Percentiles rank a stretch among this genome's conserved stretches.
These are phyloP conservation scores for Fusarium sp. DNA, from an alignment of 2,329 filamentous ascomycete genomes.

Conservation along the genomic window DNA sequence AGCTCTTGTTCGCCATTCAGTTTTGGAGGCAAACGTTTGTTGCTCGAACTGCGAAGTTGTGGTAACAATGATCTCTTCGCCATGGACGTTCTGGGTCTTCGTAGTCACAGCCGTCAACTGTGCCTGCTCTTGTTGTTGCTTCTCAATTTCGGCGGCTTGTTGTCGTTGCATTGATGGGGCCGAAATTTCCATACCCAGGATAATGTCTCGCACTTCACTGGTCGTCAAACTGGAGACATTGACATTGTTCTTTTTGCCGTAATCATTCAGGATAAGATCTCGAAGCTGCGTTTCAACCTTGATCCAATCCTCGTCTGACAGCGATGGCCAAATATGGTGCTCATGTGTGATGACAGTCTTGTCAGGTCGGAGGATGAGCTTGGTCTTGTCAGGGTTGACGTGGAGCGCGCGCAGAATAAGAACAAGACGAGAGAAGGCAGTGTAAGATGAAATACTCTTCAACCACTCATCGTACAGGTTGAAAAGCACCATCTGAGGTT, in stretches of 20 bases:
- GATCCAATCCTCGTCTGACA: constrained; percentile 98
- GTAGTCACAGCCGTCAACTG: constrained; percentile 97
- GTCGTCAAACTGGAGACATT: constrained; percentile 96
- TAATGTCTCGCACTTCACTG: constrained; percentile 97
- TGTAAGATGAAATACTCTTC: constrained; percentile 98
- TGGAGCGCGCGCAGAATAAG: constrained; percentile 94
- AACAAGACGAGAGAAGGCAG: constrained; percentile 94
- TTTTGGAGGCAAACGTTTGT: constrained; percentile 97
- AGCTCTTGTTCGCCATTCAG: constrained; percentile 95
- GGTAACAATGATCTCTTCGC: constrained; percentile 97
- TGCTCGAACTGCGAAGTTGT: constrained; percentile 98
- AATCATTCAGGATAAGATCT: constrained; percentile 96
- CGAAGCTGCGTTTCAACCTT: constrained; percentile 98
- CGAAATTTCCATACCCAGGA: constrained; percentile 99
- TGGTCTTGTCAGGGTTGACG: constrained; percentile 98
- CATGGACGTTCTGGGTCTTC: constrained; percentile 96
- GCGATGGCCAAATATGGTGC: constrained; percentile 97
- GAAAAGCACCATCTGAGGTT: constrained; percentile 99
- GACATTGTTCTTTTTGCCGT: constrained; percentile 99
- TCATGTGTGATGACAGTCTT: constrained; percentile 99
- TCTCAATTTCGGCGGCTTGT: constrained; percentile 98
- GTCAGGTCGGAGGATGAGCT: constrained; percentile 91
- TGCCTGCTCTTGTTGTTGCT: constrained; percentile 96
- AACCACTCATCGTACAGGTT: constrained; percentile 99
- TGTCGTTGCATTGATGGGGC: constrained; percentile 98